Evolutionary conservation across 345 rosid species (phyloP).

Genomic region (Hirschfeldia incana): DNA sequence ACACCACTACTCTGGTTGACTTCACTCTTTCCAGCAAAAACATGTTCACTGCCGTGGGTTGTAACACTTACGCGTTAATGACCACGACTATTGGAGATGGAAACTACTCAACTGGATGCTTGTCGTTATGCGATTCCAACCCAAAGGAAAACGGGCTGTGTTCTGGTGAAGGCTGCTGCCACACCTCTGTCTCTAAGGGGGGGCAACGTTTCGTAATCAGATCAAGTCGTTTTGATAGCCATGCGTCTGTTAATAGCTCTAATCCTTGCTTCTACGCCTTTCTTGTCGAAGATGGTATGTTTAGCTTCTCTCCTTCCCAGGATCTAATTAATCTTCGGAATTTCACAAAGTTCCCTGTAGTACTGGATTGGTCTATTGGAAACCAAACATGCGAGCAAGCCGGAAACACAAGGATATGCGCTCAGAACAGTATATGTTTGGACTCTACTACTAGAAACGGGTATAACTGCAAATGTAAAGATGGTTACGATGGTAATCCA

Average conservation of each 20-base stretch:
- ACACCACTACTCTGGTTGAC: not conserved
- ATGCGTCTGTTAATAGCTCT: not conserved
- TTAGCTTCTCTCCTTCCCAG: not conserved
- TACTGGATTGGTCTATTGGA: slow-evolving; percentile 26
- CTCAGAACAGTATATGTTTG: slow-evolving; percentile 10
- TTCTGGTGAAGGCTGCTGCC: slow-evolving; percentile 27
- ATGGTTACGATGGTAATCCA: slow-evolving; percentile 44
- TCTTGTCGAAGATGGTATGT: slow-evolving; percentile 22
- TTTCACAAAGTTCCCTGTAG: not conserved
- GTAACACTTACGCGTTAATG: slow-evolving; percentile 26
- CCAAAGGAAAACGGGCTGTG: not conserved
- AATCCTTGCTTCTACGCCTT: slow-evolving; percentile 37
- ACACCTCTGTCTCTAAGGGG: not conserved
- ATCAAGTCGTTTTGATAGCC: not conserved
- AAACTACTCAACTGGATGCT: slow-evolving; percentile 11
- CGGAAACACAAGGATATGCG: not conserved
- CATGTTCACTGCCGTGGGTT: slow-evolving; percentile 40
- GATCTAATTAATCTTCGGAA: not conserved
- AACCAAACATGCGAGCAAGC: not conserved
- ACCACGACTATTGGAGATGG: not conserved
- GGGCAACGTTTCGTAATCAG: not conserved
- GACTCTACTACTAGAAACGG: slow-evolving; percentile 6
- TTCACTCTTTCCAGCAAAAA: slow-evolving; percentile 10
- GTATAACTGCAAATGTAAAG: slow-evolving; percentile 33
- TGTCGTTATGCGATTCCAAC: not conserved